phyloP scores from a whole-genome alignment of 1,139 yeast species.

The Zygosaccharomyces pseudobailii region DNA sequence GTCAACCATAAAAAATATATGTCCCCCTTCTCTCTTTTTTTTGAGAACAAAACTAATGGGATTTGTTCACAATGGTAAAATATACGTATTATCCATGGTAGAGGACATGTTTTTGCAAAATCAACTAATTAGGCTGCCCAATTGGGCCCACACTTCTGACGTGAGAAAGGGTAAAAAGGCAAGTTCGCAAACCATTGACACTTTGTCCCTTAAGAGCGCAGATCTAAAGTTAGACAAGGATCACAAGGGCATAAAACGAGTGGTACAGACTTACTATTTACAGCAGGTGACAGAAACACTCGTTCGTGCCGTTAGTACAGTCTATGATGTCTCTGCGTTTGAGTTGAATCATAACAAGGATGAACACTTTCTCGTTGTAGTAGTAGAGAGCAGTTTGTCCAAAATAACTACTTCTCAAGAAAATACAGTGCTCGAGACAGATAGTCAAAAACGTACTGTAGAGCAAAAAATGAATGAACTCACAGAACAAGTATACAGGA shows the following conservation, averaged over 20 bases:
- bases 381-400: constrained; percentile 80
- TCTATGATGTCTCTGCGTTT: constrained; percentile 87
- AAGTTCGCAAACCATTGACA: background rate
- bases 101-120: constrained; percentile 86
- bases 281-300: constrained; percentile 68
- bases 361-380: constrained; percentile 80
- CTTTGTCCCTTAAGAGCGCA: background rate
- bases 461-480: constrained; percentile 46
- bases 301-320: constrained; percentile 75
- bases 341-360: constrained; percentile 73
- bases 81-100: constrained; percentile 80
- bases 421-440: constrained; percentile 7
- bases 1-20: constrained; percentile 28
- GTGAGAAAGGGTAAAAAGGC: constrained; percentile 14
- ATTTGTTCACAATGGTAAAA: constrained; percentile 78
- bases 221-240: constrained; percentile 2
- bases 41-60: constrained; percentile 89
- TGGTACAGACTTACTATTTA: constrained; percentile 56
- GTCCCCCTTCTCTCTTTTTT: constrained; percentile 42
- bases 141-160: constrained; percentile 35
- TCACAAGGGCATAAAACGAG: constrained; percentile 13
- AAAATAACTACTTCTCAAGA: constrained; percentile 11
- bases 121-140: constrained; percentile 45
- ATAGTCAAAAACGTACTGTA: constrained; percentile 16
- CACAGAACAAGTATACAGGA: constrained; percentile 69